These are phyloP conservation scores for Isochrysis galbana DNA, from an alignment of 78 protist genomes.

Conservation along the genomic window DNA sequence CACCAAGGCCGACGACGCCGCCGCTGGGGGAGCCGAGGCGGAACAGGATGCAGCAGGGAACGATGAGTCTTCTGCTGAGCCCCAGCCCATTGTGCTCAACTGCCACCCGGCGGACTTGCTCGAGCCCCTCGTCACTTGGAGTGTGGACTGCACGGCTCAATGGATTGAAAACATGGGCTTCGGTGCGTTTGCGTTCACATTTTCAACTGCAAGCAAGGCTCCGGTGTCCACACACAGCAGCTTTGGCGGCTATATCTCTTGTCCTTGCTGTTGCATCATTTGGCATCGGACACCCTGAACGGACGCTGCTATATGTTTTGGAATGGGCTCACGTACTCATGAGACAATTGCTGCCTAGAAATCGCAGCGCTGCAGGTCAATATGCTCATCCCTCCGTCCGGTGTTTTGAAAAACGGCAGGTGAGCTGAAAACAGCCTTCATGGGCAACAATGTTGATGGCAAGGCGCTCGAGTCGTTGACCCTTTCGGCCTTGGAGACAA, in stretches of 20 bases:
- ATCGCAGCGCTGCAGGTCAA: no score
- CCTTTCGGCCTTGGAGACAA: background rate
- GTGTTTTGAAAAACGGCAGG: no score
- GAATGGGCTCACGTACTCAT: no score
- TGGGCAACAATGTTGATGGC: background rate
- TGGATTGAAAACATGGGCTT: background rate
- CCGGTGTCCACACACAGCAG: no score
- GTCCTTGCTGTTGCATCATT: no score
- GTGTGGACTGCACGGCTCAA: background rate
- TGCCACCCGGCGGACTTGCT: background rate
- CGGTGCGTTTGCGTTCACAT: no score
- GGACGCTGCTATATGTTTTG: no score
- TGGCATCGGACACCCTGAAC: no score
- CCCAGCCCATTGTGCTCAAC: background rate
- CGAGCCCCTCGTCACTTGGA: background rate
- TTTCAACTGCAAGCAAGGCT: no score
- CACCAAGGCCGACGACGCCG: background rate
- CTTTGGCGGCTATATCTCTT: no score
- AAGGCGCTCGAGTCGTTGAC: background rate
- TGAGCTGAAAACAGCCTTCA: background rate
- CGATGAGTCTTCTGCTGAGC: background rate
- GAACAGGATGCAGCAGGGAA: background rate
- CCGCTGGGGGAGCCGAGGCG: background rate
- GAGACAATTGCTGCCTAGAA: no score
- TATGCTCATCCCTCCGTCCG: no score